phyloP scores from a whole-genome alignment of 2,329 filamentous ascomycete species.

The Diaporthe sp. region DNA sequence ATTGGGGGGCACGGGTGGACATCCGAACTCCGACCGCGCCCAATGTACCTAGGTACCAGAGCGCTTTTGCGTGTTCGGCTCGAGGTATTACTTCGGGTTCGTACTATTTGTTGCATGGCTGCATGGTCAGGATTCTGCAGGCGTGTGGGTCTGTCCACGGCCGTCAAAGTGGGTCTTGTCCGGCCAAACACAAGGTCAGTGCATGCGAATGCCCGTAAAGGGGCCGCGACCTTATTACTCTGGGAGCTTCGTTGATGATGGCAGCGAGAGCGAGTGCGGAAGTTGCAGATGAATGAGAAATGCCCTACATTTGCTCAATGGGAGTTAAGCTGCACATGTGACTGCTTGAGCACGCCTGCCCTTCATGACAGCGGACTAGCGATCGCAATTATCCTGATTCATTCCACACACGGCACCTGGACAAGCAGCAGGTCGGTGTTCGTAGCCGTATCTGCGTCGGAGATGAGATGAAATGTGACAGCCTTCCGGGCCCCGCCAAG shows the following conservation, averaged over 20 bases:
- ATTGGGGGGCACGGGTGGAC: background rate
- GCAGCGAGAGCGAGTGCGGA: background rate
- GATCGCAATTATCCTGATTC: slow-evolving; percentile 21
- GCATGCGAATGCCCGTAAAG: slow-evolving; percentile 3
- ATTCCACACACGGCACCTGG: background rate
- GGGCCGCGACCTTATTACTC: background rate
- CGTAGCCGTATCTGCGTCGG: background rate
- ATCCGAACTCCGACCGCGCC: slow-evolving; percentile 2
- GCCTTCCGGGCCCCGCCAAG: slow-evolving; percentile 20
- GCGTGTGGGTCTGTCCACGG: background rate
- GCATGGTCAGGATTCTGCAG: slow-evolving; percentile 3
- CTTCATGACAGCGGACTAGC: background rate
- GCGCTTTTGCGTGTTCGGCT: background rate
- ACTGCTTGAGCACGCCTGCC: too few relatives aligned
- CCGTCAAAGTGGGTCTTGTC: background rate
- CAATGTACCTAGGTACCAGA: too few relatives aligned
- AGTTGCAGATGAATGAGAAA: too few relatives aligned
- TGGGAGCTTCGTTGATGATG: background rate
- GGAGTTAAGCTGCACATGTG: too few relatives aligned
- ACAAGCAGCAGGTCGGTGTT: background rate
- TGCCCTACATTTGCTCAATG: background rate
- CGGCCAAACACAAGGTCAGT: slow-evolving; percentile 14
- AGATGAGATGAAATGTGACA: slow-evolving; percentile 5
- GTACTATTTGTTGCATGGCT: background rate
- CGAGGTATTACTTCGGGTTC: background rate